phyloP scores from a whole-genome alignment of 768 basidiomycete species.

The Paxillus ammoniavirescens region DNA sequence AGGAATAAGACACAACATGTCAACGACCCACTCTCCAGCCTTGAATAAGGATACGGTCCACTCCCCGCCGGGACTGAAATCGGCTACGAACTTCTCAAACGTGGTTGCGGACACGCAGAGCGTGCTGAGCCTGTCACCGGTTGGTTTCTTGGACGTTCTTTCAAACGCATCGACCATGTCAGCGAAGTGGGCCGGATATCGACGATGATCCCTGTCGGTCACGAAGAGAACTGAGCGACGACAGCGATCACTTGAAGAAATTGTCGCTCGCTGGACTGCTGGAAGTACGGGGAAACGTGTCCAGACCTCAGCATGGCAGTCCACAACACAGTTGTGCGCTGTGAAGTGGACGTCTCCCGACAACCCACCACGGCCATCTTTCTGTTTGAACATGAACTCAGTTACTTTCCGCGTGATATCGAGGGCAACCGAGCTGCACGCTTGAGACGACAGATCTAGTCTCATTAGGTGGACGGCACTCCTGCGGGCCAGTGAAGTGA shows the following conservation, averaged over 20 bases:
- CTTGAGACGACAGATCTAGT: conserved; percentile 32
- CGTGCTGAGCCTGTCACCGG: conserved; percentile 39
- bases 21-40: conserved; percentile 61
- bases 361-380: conserved; percentile 23
- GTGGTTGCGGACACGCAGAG: conserved; percentile 32
- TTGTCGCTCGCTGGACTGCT: conserved; percentile 45
- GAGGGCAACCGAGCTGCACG: conserved; percentile 45
- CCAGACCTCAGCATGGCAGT: conserved; percentile 58
- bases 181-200: conserved; percentile 41
- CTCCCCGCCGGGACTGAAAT: conserved; percentile 5
- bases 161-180: conserved; percentile 49
- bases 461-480: conserved; percentile 43
- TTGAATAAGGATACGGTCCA: conserved; percentile 38
- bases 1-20: conserved; percentile 60
- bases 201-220: conserved; percentile 33
- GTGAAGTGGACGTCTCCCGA: conserved; percentile 22
- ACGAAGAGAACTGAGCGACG: conserved; percentile 43
- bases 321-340: conserved; percentile 48
- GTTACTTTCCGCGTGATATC: conserved; percentile 56
- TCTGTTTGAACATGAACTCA: conserved; percentile 57
- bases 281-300: conserved; percentile 57
- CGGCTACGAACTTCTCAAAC: conserved; percentile 23
- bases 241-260: conserved; percentile 32
- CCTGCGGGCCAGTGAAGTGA: conserved; percentile 48
- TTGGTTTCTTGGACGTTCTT: conserved; percentile 49